phyloP scores from a whole-genome alignment of 1,284 basidiomycete genomes.

The Ceratobasidium sp. region DNA sequence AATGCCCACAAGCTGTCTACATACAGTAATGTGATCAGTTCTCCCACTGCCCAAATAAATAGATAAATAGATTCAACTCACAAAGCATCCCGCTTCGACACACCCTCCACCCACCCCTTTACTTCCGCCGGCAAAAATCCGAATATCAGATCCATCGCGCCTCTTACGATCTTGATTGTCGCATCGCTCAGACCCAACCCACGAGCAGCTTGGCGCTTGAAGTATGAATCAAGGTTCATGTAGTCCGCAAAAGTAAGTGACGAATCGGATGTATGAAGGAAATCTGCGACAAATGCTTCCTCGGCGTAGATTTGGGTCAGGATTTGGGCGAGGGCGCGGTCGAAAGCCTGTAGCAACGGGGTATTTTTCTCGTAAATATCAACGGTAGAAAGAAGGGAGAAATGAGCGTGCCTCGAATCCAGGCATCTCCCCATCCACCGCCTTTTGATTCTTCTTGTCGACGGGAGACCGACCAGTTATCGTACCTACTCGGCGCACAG shows the following conservation, averaged over 20 bases:
- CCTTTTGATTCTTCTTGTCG: conserved; percentile 58
- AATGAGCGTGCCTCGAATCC: conserved; percentile 70
- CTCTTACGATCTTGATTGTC: conserved; percentile 83
- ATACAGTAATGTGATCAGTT: not conserved
- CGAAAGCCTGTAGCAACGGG: conserved; percentile 68
- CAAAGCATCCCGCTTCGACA: conserved; percentile 81
- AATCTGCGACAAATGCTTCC: conserved; percentile 89
- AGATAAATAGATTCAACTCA: conserved; percentile 58
- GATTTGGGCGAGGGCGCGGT: conserved; percentile 79
- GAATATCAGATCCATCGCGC: conserved; percentile 94
- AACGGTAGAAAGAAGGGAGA: not conserved
- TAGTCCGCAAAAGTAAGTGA: conserved; percentile 95
- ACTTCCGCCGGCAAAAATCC: conserved; percentile 89
- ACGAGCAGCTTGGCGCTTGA: conserved; percentile 88
- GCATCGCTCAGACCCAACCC: conserved; percentile 71
- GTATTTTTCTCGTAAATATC: not conserved
- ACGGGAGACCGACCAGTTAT: conserved; percentile 77
- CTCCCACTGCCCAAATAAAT: not conserved
- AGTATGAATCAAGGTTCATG: conserved; percentile 93
- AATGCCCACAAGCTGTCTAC: conserved; percentile 87
- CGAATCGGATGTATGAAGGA: conserved; percentile 90
- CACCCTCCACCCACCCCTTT: conserved; percentile 85
- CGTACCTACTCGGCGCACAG: conserved; percentile 78
- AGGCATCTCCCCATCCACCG: conserved; percentile 66
- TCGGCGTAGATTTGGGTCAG: conserved; percentile 82